Evolutionary conservation across 345 rosid genomes (phyloP).

Genomic region (Physaria fendleri): DNA sequence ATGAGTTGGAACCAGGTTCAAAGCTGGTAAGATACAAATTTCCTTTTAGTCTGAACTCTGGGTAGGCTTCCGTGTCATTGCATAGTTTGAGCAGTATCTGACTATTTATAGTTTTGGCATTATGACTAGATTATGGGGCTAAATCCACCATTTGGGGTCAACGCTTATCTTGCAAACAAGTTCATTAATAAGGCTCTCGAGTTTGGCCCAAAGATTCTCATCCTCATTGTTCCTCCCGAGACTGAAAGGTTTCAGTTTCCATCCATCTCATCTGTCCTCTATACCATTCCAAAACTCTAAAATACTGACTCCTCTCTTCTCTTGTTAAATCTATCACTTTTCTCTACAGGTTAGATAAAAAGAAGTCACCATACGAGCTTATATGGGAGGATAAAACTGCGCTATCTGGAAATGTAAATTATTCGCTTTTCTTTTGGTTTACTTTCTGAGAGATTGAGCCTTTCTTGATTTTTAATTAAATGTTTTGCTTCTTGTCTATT

Average conservation of each 20-base stretch:
- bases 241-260: conserved; percentile 55
- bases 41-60: conserved; percentile 5
- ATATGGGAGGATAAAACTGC: conserved; percentile 65
- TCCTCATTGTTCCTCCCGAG: conserved; percentile 86
- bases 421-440: neutral
- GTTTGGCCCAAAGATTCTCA: conserved; percentile 80
- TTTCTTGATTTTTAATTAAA: conserved; percentile 1
- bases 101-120: conserved; percentile 4
- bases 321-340: neutral
- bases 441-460: neutral
- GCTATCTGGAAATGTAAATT: conserved; percentile 73
- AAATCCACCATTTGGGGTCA: conserved; percentile 94
- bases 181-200: conserved; percentile 77
- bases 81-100: conserved; percentile 2
- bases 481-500: conserved; percentile 17
- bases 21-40: conserved; percentile 49
- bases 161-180: conserved; percentile 66
- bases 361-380: conserved; percentile 56
- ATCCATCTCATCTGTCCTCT: conserved; percentile 13
- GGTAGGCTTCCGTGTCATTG: neutral
- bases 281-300: neutral
- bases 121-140: conserved; percentile 76
- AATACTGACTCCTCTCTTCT: neutral
- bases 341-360: conserved; percentile 61
- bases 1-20: conserved; percentile 68